Conservation (phyloP, 176 grass and related monocot genomes). For the Oryza glaberrima region DNA sequence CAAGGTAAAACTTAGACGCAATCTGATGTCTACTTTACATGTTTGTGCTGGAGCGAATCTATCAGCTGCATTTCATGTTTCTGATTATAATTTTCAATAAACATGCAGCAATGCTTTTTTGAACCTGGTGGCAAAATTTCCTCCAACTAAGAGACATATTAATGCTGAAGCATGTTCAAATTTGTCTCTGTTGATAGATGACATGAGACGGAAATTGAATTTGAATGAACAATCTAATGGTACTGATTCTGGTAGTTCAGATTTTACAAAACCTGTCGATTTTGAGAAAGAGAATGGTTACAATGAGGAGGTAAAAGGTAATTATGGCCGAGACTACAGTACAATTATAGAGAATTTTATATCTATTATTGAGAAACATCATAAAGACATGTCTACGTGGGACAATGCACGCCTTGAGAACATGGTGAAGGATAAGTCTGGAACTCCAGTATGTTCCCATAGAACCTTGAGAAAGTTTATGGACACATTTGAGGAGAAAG, state of each 20-base stretch:
- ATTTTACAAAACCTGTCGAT: background rate
- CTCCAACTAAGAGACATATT: slow-evolving; percentile 17
- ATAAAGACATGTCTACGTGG: slow-evolving; percentile 45
- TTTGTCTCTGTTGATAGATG: background rate
- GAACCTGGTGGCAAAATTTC: slow-evolving; percentile 52
- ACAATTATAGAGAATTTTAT: slow-evolving; percentile 47
- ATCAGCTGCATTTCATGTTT: slow-evolving; percentile 10
- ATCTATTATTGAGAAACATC: slow-evolving; percentile 17
- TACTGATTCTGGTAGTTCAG: slow-evolving; percentile 27
- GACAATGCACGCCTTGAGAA: slow-evolving; percentile 38
- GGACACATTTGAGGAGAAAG: slow-evolving; percentile 1
- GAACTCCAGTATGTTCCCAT: slow-evolving; percentile 29
- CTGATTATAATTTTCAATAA: slow-evolving; percentile 10
- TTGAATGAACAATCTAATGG: slow-evolving; percentile 10
- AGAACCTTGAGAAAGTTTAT: slow-evolving; percentile 41
- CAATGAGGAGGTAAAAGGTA: slow-evolving; percentile 21
- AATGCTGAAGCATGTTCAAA: slow-evolving; percentile 34
- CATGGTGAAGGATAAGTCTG: slow-evolving; percentile 46
- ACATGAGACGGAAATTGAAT: background rate
- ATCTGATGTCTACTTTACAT: slow-evolving; percentile 23
- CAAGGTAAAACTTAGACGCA: slow-evolving; percentile 44
- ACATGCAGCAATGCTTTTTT: slow-evolving; percentile 52
- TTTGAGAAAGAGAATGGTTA: slow-evolving; percentile 11
- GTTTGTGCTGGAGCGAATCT: background rate
- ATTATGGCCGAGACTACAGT: slow-evolving; percentile 40